Conservation (phyloP, 805 yeast genomes). For the Teunomyces barrocoloradensis region DNA sequence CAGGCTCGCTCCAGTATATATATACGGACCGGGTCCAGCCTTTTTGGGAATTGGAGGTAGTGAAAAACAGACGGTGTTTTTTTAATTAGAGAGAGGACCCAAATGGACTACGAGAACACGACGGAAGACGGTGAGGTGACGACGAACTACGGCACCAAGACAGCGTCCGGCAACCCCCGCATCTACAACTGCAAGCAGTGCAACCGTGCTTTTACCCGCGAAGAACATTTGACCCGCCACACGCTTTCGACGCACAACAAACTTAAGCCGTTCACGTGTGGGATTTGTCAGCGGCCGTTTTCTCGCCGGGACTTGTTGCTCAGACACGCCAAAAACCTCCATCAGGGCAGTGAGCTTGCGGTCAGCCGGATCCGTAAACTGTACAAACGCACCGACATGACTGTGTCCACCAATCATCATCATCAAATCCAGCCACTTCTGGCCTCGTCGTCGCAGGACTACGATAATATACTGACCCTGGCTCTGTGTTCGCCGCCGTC, state of each 20-base stretch:
- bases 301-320: conserved; percentile 42
- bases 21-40: not conserved
- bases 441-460: not conserved
- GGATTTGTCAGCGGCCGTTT: conserved; percentile 43
- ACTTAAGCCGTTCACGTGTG: conserved; percentile 43
- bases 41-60: too few relatives aligned
- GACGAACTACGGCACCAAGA: conserved; percentile 37
- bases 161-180: conserved; percentile 44
- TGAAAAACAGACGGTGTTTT: too few relatives aligned
- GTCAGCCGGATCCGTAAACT: conserved; percentile 42
- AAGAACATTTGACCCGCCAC: conserved; percentile 44
- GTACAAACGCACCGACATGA: conserved; percentile 23
- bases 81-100: too few relatives aligned
- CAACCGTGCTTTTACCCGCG: conserved; percentile 45
- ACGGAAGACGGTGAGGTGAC: not conserved
- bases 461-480: not conserved
- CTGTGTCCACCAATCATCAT: not conserved
- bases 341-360: conserved; percentile 42
- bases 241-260: conserved; percentile 43
- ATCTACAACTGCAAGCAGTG: conserved; percentile 41
- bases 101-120: conserved; percentile 2
- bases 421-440: not conserved
- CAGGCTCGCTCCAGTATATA: not conserved
- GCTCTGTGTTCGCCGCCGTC: not conserved
- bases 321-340: conserved; percentile 45